These are phyloP conservation scores for Arctium lappa DNA, from an alignment of 129 eudicot species.

Conservation along the genomic window DNA sequence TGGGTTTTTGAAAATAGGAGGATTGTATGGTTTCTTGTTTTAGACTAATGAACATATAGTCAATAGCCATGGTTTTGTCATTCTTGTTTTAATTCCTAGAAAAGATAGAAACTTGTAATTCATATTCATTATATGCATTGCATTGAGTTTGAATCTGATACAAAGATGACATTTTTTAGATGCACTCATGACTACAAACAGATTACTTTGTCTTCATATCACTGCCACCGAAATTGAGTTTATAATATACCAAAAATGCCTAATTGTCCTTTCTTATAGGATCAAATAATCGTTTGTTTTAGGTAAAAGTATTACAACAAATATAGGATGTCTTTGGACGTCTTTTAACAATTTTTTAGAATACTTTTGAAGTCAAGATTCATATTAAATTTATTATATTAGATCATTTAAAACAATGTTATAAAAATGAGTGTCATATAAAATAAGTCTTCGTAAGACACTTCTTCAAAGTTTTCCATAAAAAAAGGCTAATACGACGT, in stretches of 20 bases:
- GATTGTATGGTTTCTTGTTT: neutral
- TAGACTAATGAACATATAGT: slow-evolving; percentile 6
- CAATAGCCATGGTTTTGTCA: neutral
- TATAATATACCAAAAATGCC: neutral
- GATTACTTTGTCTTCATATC: neutral
- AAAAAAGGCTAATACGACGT: too few species aligned
- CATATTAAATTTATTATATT: too few species aligned
- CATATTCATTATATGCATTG: neutral
- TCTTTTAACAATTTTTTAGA: too few species aligned
- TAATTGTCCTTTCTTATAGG: too few species aligned
- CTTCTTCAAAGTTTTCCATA: too few species aligned
- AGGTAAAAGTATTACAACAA: too few species aligned
- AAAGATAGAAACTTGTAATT: neutral
- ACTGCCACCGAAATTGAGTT: neutral
- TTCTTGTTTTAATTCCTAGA: neutral
- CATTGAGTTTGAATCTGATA: neutral
- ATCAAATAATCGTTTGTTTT: too few species aligned
- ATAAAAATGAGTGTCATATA: too few species aligned
- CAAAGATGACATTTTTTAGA: neutral
- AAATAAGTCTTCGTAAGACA: too few species aligned
- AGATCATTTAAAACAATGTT: too few species aligned
- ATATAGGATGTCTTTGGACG: too few species aligned
- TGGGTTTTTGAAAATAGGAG: slow-evolving; percentile 17
- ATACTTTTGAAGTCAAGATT: too few species aligned
- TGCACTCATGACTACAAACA: neutral